A percentile compares a stretch with the other conserved stretches of the same genome.
Conservation (phyloP, 345 rosid genomes). For the Camelina neglecta region DNA sequence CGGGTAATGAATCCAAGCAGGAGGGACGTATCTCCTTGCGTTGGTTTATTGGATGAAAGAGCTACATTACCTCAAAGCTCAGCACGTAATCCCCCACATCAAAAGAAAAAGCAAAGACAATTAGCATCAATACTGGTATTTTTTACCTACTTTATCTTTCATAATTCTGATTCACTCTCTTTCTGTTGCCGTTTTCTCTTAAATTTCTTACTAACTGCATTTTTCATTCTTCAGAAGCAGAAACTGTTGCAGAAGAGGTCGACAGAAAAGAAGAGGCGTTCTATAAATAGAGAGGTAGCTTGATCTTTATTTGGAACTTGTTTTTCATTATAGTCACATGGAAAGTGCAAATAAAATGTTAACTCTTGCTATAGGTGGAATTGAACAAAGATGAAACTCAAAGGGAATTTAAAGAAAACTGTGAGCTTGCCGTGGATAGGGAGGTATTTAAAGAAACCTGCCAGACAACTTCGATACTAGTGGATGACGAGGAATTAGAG, state of each 20-base stretch:
- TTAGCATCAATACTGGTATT: slow-evolving; percentile 57
- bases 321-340: slow-evolving; percentile 26
- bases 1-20: slow-evolving; percentile 67
- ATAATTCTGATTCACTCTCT: slow-evolving; percentile 11
- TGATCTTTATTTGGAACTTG: slow-evolving; percentile 20
- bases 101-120: slow-evolving; percentile 54
- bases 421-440: slow-evolving; percentile 70
- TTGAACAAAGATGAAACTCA: slow-evolving; percentile 47
- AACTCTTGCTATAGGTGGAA: slow-evolving; percentile 55
- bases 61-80: slow-evolving; percentile 42
- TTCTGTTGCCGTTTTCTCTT: slow-evolving; percentile 7
- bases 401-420: slow-evolving; percentile 54
- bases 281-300: slow-evolving; percentile 62
- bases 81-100: slow-evolving; percentile 22
- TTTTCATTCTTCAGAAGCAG: slow-evolving; percentile 56
- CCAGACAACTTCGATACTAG: slow-evolving; percentile 55
- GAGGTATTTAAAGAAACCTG: slow-evolving; percentile 45
- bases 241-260: slow-evolving; percentile 57
- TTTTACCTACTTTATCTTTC: background rate
- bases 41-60: slow-evolving; percentile 48
- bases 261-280: slow-evolving; percentile 58
- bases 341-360: slow-evolving; percentile 21
- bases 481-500: slow-evolving; percentile 95
- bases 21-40: slow-evolving; percentile 59
- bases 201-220: slow-evolving; percentile 34